Evolutionary conservation across 441 rosid species (phyloP).

Genomic region (Euphorbia corollata): DNA sequence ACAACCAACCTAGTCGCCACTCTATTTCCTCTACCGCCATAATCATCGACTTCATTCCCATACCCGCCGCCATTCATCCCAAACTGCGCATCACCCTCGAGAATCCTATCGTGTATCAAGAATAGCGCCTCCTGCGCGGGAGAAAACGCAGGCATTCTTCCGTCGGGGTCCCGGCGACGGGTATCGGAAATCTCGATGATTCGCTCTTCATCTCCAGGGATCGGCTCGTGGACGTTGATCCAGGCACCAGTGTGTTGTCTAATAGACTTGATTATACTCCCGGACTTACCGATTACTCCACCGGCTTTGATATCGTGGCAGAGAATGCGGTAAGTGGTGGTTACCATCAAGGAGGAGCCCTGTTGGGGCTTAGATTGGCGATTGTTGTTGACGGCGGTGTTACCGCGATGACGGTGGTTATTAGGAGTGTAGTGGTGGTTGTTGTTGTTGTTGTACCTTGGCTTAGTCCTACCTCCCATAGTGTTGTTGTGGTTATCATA

Average conservation of each 20-base stretch:
- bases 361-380: constrained; percentile 28
- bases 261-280: constrained; percentile 76
- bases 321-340: constrained; percentile 77
- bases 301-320: constrained; percentile 87
- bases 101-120: constrained; percentile 75
- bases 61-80: constrained; percentile 34
- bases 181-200: constrained; percentile 91
- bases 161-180: constrained; percentile 83
- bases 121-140: constrained; percentile 90
- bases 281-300: constrained; percentile 88
- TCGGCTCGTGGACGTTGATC: constrained; percentile 88
- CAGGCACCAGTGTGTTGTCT: constrained; percentile 92
- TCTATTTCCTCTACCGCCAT: constrained; percentile 46
- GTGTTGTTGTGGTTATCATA: constrained; percentile 47
- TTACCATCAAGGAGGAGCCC: constrained; percentile 52
- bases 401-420: constrained; percentile 46
- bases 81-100: constrained; percentile 60
- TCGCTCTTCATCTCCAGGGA: constrained; percentile 75
- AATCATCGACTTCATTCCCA: constrained; percentile 54
- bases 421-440: constrained; percentile 33
- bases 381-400: constrained; percentile 13
- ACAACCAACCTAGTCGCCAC: constrained; percentile 80
- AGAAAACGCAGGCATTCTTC: constrained; percentile 78
- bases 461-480: constrained; percentile 45
- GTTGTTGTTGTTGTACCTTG: constrained; percentile 53